These are phyloP conservation scores for Ammopiptanthus mongolicus DNA, from an alignment of 306 rosid species.

Conservation along the genomic window DNA sequence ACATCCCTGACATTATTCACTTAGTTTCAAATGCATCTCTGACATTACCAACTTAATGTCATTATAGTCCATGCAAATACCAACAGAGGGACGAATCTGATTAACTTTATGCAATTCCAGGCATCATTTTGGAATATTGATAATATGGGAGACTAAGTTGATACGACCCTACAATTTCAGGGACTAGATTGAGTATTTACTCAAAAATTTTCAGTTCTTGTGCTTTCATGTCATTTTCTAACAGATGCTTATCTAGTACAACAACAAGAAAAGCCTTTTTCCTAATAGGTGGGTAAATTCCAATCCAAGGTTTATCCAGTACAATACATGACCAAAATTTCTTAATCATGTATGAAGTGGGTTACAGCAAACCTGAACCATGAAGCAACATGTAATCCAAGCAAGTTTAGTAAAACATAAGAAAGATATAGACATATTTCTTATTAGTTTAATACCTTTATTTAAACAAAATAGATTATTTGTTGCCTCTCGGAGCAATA, in stretches of 20 bases:
- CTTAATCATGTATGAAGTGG: background rate
- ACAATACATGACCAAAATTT: background rate
- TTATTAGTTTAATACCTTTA: slow-evolving; percentile 5
- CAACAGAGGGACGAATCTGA: too few species aligned
- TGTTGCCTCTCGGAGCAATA: background rate
- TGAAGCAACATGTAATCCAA: background rate
- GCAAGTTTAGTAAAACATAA: background rate
- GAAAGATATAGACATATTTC: background rate
- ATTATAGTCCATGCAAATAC: too few species aligned
- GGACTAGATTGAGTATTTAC: too few species aligned
- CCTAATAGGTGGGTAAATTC: background rate
- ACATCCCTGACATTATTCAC: too few species aligned
- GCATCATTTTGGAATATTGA: too few species aligned
- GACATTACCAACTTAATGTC: too few species aligned
- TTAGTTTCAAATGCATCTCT: too few species aligned
- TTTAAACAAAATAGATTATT: background rate
- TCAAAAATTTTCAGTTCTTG: background rate
- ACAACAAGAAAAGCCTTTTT: background rate
- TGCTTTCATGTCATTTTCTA: background rate
- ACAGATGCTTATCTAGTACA: background rate
- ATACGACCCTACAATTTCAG: too few species aligned
- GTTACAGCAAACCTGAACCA: background rate
- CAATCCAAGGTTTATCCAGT: background rate
- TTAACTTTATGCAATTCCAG: too few species aligned
- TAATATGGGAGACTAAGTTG: too few species aligned